These are phyloP conservation scores for Ophiostoma sp. DNA, from an alignment of 2,329 filamentous ascomycete species.

Conservation along the genomic window DNA sequence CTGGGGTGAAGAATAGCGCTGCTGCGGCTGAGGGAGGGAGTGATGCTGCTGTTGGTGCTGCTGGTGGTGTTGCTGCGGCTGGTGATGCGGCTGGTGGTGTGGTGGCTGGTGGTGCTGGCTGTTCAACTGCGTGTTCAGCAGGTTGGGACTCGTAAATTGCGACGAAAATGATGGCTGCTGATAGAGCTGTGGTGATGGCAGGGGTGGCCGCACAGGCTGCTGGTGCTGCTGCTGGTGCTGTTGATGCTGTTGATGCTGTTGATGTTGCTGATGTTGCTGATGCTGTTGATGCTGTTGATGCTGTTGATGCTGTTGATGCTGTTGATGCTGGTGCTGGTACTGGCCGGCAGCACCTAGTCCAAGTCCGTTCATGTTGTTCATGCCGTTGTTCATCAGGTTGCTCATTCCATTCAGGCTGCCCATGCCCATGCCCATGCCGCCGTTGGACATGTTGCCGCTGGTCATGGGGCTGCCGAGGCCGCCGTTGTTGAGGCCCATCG, in stretches of 20 bases:
- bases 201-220: conserved; percentile 16
- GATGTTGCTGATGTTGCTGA: conserved; percentile 8
- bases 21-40: neutral
- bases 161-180: conserved; percentile 22
- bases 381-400: neutral
- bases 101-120: conserved; percentile 17
- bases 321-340: no score
- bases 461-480: conserved; percentile 18
- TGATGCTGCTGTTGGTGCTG: conserved; percentile 9
- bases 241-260: neutral
- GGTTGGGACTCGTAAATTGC: conserved; percentile 18
- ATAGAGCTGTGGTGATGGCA: conserved; percentile 25
- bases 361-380: conserved; percentile 1
- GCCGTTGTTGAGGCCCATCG: conserved; percentile 15
- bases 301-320: no score
- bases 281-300: no score
- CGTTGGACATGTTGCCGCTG: conserved; percentile 3
- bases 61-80: conserved; percentile 17
- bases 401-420: neutral
- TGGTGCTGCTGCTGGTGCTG: neutral
- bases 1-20: conserved; percentile 19
- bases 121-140: conserved; percentile 20
- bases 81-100: conserved; percentile 14
- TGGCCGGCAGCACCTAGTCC: no score
- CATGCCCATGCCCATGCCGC: conserved; percentile 12